Evolutionary conservation across 371 early-diverging fungal species (phyloP).

Genomic region (Mortierella sp.): DNA sequence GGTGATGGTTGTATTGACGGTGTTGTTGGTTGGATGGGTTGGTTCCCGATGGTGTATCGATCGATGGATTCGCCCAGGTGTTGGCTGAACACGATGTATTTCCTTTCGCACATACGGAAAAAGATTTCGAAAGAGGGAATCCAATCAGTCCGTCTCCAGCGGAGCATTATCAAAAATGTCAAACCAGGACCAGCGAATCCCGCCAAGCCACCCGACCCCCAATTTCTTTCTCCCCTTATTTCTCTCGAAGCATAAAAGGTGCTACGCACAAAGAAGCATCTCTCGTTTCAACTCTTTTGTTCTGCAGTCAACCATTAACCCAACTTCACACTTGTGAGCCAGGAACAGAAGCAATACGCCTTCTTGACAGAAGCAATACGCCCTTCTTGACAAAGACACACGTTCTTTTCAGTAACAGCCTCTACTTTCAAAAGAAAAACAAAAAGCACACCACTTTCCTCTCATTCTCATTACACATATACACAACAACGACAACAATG

Average conservation of each 20-base stretch:
- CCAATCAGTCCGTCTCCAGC: not conserved
- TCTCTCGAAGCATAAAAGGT: slow-evolving; percentile 1
- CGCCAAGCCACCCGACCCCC: slow-evolving; percentile 12
- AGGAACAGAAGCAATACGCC: too few relatives aligned
- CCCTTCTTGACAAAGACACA: too few relatives aligned
- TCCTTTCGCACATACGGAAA: slow-evolving; percentile 53
- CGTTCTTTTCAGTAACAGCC: not conserved
- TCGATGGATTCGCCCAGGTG: slow-evolving; percentile 35
- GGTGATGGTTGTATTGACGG: not conserved
- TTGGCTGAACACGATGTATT: too few relatives aligned
- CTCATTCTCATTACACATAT: not conserved
- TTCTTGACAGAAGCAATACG: not conserved
- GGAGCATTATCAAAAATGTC: not conserved
- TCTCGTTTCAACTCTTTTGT: not conserved
- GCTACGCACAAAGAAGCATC: too few relatives aligned
- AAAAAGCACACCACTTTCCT: not conserved
- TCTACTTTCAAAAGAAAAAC: not conserved
- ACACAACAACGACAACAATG: slow-evolving; percentile 25
- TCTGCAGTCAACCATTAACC: too few relatives aligned
- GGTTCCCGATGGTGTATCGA: slow-evolving; percentile 24
- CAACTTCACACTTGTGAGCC: too few relatives aligned
- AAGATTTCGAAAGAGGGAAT: slow-evolving; percentile 57
- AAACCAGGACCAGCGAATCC: not conserved
- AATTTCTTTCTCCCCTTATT: too few relatives aligned
- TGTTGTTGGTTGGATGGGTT: not conserved